These are phyloP conservation scores for Cocos nucifera DNA, from an alignment of 176 grass and related monocot genomes.

Conservation along the genomic window DNA sequence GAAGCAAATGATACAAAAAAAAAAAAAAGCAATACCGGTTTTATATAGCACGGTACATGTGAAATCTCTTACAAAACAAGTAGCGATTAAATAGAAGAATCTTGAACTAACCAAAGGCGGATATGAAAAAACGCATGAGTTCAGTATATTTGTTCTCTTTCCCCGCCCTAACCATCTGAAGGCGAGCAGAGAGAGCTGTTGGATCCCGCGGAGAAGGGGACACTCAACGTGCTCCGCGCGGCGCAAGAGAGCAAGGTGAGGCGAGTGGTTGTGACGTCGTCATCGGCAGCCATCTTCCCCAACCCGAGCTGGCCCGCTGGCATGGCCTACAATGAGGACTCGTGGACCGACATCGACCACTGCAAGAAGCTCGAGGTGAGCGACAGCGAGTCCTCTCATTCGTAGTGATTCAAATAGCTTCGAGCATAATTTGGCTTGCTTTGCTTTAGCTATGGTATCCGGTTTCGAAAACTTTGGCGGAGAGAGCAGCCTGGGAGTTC, in stretches of 20 bases:
- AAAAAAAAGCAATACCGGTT: too few species aligned
- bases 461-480: slow-evolving; percentile 52
- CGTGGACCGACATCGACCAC: slow-evolving; percentile 43
- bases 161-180: not conserved
- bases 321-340: slow-evolving; percentile 33
- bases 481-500: slow-evolving; percentile 48
- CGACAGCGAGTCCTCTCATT: too few species aligned
- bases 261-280: slow-evolving; percentile 43
- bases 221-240: slow-evolving; percentile 46
- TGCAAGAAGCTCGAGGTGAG: slow-evolving; percentile 40
- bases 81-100: too few species aligned
- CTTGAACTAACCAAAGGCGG: too few species aligned
- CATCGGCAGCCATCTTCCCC: slow-evolving; percentile 24
- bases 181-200: slow-evolving; percentile 29
- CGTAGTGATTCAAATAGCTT: too few species aligned
- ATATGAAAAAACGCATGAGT: too few species aligned
- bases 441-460: slow-evolving; percentile 35
- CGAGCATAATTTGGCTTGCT: not conserved
- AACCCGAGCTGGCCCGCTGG: slow-evolving; percentile 41
- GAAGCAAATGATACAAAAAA: too few species aligned
- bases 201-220: slow-evolving; percentile 43
- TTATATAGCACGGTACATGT: too few species aligned
- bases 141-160: too few species aligned
- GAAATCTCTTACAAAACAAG: too few species aligned
- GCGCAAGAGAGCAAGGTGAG: slow-evolving; percentile 20